A percentile compares a stretch with the other conserved stretches of the same genome.
phyloP scores from a whole-genome alignment of 208 protist genomes.

The Hexamita inflata region DNA sequence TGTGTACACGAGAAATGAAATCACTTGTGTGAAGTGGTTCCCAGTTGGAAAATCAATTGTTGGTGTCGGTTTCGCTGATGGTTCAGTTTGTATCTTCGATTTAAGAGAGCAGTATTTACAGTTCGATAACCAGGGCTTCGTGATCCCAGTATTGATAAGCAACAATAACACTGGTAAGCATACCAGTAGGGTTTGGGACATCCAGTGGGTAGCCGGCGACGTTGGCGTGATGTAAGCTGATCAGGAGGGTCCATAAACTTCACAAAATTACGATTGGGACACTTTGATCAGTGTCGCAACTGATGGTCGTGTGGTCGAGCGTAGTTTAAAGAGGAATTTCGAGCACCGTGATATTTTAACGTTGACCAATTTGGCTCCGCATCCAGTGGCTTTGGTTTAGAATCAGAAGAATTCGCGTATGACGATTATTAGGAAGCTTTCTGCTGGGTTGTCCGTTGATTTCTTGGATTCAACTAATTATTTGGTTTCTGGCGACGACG shows the following conservation, averaged over 20 bases:
- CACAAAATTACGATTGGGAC: background rate
- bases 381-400: background rate
- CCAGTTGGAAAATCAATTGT: constrained; percentile 21
- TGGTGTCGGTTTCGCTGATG: constrained; percentile 12
- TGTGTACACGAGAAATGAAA: background rate
- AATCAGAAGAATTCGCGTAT: background rate
- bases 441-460: background rate
- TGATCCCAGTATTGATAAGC: background rate
- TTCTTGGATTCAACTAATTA: constrained; percentile 15
- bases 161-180: constrained; percentile 14
- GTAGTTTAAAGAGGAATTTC: constrained; percentile 21
- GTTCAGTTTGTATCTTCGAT: background rate
- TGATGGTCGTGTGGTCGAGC: constrained; percentile 22
- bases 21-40: background rate
- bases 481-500: constrained; percentile 17
- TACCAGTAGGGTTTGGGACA: constrained; percentile 10
- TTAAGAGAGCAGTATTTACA: background rate
- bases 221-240: background rate
- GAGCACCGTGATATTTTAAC: constrained; percentile 25
- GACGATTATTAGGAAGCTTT: constrained; percentile 22
- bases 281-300: background rate
- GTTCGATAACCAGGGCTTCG: background rate
- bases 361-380: background rate
- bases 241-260: background rate
- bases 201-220: background rate